Evolutionary conservation across 257 asterid species (phyloP).

Genomic region (Thymus mandschuricus): DNA sequence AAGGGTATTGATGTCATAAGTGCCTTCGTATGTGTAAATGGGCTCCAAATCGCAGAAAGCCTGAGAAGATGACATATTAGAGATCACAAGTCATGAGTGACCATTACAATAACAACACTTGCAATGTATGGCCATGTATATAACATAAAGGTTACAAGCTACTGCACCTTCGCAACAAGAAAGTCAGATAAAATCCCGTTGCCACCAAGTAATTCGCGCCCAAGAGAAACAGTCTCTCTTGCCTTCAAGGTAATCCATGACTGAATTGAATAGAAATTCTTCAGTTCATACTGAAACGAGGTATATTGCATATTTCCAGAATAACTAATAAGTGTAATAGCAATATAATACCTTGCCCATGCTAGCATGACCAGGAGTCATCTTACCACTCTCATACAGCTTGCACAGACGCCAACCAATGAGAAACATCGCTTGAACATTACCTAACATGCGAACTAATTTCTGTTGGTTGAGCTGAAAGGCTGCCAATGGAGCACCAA

Average conservation of each 20-base stretch:
- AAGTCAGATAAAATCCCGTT: slow-evolving; percentile 80
- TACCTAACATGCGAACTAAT: slow-evolving; percentile 81
- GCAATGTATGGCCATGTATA: neutral
- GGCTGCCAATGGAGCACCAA: slow-evolving; percentile 95
- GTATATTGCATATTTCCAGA: neutral
- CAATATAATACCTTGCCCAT: slow-evolving; percentile 72
- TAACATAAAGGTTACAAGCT: neutral
- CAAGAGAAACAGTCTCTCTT: slow-evolving; percentile 85
- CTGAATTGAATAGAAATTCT: slow-evolving; percentile 43
- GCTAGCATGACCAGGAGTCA: slow-evolving; percentile 98
- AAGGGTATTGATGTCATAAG: slow-evolving; percentile 93
- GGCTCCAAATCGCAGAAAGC: slow-evolving; percentile 99
- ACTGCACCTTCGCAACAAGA: slow-evolving; percentile 81
- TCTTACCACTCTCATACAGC: slow-evolving; percentile 84
- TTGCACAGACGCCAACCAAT: slow-evolving; percentile 98
- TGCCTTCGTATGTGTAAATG: slow-evolving; percentile 90
- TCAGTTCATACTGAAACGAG: slow-evolving; percentile 19
- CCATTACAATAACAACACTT: neutral
- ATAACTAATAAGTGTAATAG: slow-evolving; percentile 16
- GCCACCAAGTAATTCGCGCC: slow-evolving; percentile 94
- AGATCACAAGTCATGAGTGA: too few relatives aligned
- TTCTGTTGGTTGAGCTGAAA: slow-evolving; percentile 95
- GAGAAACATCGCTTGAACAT: slow-evolving; percentile 87
- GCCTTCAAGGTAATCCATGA: slow-evolving; percentile 83
- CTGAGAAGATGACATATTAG: slow-evolving; percentile 46